phyloP scores from a whole-genome alignment of 2,329 filamentous ascomycete species.

The Nigrospora oryzae region DNA sequence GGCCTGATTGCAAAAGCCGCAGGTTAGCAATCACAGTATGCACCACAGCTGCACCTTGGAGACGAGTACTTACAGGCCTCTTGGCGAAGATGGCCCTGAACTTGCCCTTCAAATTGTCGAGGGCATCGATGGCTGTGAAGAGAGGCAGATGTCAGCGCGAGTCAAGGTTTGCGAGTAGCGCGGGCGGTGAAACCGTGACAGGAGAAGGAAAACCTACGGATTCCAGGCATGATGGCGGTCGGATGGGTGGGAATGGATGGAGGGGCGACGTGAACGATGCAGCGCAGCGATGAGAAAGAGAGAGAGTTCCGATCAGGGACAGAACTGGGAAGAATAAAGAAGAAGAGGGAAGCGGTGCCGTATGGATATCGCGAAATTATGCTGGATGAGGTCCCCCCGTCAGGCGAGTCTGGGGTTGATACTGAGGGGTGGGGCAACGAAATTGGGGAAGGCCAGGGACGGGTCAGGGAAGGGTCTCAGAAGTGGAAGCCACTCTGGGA shows the following conservation, averaged over 20 bases:
- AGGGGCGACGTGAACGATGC: background rate
- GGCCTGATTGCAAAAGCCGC: background rate
- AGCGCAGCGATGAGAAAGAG: background rate
- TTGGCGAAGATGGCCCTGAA: conserved; percentile 45
- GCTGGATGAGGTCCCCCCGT: background rate
- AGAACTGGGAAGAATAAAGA: background rate
- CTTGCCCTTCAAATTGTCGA: conserved; percentile 49
- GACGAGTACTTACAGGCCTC: conserved; percentile 16
- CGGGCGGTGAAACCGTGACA: background rate
- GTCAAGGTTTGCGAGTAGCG: background rate
- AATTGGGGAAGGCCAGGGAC: conserved; percentile 1
- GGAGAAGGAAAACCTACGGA: conserved; percentile 33
- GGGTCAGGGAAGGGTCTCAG: background rate
- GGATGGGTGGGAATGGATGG: conserved; percentile 2
- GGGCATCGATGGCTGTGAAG: conserved; percentile 34
- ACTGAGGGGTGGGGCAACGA: background rate
- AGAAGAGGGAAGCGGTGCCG: background rate
- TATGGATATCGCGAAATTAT: background rate
- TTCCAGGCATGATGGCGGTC: conserved; percentile 38
- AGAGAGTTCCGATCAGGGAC: background rate
- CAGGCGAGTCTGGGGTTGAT: conserved; percentile 1
- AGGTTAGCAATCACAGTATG: background rate
- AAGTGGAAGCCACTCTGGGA: background rate
- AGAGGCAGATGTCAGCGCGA: conserved; percentile 7
- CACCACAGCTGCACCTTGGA: background rate